Evolutionary conservation across 2,329 filamentous ascomycete genomes (phyloP), one percentile per base, ranked within the genome.

Genomic region (Colletotrichum higginsianum): DNA sequence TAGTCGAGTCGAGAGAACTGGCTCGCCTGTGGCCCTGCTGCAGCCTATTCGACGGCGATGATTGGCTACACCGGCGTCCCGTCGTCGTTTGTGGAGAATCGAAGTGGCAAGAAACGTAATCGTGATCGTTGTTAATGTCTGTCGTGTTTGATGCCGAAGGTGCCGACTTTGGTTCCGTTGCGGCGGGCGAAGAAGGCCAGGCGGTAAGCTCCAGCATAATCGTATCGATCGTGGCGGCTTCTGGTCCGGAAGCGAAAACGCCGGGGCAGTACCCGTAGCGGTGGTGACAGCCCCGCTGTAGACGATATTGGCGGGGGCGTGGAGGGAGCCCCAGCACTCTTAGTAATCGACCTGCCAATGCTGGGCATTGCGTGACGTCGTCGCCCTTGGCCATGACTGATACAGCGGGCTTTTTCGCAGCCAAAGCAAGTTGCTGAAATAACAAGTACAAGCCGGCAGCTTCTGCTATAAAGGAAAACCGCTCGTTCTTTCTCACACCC

Each of bases 341-440:
- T 79, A 82, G 77, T 82, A 82, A 82, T 80, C 80, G 74, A 42
- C 77, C 49, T 63, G 61, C 50, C 23, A 63, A 26, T 44, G 61
- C 64, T 74, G 76, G 75, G 64, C 40, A 38, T 35, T 46, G 68
- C 65, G 53, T 68, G 65, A 60, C 68, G 68, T 71, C 68, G 65
- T 55, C 44, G 60, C 50, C 55, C 9, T n/a, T 57, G 44, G 30
- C 47, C 68, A 71, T 71, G 58, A 63, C 58, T 60, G 65, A 64
- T 68, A 49, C n/a, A 21, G 60, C 60, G 40, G 60, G 16, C 21
- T 18, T 52, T 63, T 16, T 44, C 4, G 4, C 35, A 38, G 35
- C 35, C 9, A 56, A 46, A 60, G 8, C 42, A 47, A 60, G 55
- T 13, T 42, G 23, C 13, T 26, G n/a, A n/a, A 26, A 8, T 13